These are phyloP conservation scores for Beauveria brongniartii DNA, from an alignment of 2,329 filamentous ascomycete species.

Conservation along the genomic window DNA sequence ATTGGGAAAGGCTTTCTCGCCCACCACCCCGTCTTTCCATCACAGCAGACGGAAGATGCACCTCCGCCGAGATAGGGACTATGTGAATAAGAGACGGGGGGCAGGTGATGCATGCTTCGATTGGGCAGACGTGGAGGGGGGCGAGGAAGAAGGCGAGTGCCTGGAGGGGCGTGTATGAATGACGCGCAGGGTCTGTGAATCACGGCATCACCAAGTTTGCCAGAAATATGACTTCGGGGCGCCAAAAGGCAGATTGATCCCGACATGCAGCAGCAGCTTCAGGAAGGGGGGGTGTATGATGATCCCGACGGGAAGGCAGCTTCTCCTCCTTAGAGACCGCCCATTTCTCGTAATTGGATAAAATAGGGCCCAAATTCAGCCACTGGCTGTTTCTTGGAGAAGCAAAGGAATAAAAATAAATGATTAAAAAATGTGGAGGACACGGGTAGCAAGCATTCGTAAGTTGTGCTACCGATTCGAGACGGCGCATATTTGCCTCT, in stretches of 20 bases:
- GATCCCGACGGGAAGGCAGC: slow-evolving; percentile 5
- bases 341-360: not conserved
- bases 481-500: slow-evolving; percentile 5
- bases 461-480: slow-evolving; percentile 6
- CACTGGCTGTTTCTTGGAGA: not conserved
- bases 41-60: not conserved
- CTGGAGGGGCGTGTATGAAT: not conserved
- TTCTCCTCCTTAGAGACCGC: not conserved
- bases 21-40: not conserved
- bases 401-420: not conserved
- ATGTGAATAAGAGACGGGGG: not conserved
- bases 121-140: not conserved
- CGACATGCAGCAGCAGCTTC: not conserved
- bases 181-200: not conserved
- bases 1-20: not conserved
- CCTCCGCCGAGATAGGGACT: not conserved
- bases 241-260: not conserved
- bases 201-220: not conserved
- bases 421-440: not conserved
- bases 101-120: slow-evolving; percentile 1
- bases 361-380: not conserved
- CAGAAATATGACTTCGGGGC: not conserved
- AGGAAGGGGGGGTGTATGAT: slow-evolving; percentile 1
- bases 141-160: not conserved
- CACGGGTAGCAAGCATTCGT: slow-evolving; percentile 4